Conservation (phyloP, 768 basidiomycete species). For the Antrodiella citrinella region DNA sequence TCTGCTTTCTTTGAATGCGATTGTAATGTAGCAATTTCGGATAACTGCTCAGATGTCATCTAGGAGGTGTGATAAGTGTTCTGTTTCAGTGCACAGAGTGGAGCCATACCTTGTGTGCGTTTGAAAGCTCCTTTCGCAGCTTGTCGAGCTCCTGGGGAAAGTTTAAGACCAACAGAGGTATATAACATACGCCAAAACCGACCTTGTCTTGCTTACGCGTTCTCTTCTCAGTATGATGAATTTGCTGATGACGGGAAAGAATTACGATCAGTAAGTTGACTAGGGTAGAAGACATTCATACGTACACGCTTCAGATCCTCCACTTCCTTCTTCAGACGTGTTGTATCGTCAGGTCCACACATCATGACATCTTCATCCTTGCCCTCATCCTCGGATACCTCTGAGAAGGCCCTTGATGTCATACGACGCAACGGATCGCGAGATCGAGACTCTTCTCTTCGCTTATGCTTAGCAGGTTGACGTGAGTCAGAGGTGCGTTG, state of each 20-base stretch:
- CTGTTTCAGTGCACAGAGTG: background rate
- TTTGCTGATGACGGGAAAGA: slow-evolving; percentile 9
- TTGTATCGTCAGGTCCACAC: slow-evolving; percentile 11
- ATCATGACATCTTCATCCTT: slow-evolving; percentile 9
- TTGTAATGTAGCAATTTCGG: slow-evolving; percentile 50
- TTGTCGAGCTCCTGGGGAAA: slow-evolving; percentile 18
- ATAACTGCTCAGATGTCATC: slow-evolving; percentile 18
- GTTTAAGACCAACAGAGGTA: background rate
- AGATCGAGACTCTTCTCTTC: slow-evolving; percentile 30
- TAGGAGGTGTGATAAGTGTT: slow-evolving; percentile 2
- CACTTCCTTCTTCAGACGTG: slow-evolving; percentile 18
- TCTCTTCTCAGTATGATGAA: slow-evolving; percentile 17
- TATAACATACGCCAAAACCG: background rate
- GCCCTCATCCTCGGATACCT: slow-evolving; percentile 20
- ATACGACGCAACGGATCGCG: slow-evolving; percentile 23
- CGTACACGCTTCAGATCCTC: slow-evolving; percentile 19
- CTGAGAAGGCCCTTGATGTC: slow-evolving; percentile 19
- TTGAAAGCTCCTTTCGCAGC: slow-evolving; percentile 15
- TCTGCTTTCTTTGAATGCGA: slow-evolving; percentile 46
- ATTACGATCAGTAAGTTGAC: background rate
- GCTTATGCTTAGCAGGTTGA: slow-evolving; percentile 11
- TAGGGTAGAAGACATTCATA: background rate
- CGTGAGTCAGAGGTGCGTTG: slow-evolving; percentile 14
- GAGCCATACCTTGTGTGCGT: slow-evolving; percentile 13
- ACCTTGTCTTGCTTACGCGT: slow-evolving; percentile 21